phyloP scores from a whole-genome alignment of 352 stramenopile species.

The Pythium aquatile region DNA sequence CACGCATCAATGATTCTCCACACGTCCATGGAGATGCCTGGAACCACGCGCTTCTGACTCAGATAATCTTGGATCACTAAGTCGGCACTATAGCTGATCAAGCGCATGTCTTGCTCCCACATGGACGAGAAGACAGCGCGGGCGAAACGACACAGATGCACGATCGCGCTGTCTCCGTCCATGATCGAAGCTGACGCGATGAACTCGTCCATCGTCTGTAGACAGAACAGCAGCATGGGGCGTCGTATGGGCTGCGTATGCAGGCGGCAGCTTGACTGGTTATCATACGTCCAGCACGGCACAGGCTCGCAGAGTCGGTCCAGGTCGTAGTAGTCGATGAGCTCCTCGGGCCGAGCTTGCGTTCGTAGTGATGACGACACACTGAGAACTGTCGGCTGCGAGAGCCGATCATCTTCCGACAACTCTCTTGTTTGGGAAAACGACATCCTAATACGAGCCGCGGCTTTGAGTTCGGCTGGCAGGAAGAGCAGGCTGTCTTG shows the following conservation, averaged over 20 bases:
- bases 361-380: neutral
- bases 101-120: conserved; percentile 46
- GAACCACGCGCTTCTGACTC: conserved; percentile 29
- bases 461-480: conserved; percentile 26
- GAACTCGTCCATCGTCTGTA: conserved; percentile 76
- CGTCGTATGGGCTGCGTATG: conserved; percentile 36
- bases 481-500: conserved; percentile 58
- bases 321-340: conserved; percentile 67
- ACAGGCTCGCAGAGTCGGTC: conserved; percentile 64
- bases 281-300: conserved; percentile 54
- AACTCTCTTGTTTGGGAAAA: conserved; percentile 10
- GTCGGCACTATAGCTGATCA: conserved; percentile 23
- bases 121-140: conserved; percentile 50
- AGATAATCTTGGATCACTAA: conserved; percentile 40
- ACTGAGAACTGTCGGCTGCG: conserved; percentile 16
- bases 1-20: conserved; percentile 61
- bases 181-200: conserved; percentile 31
- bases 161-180: conserved; percentile 29
- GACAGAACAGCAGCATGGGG: conserved; percentile 71
- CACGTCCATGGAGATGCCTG: conserved; percentile 50
- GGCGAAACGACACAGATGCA: conserved; percentile 51
- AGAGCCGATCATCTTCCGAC: conserved; percentile 5
- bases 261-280: conserved; percentile 40
- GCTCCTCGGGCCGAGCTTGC: conserved; percentile 23
- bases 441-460: conserved; percentile 14